Base-by-base conservation (phyloP, 148 eudicot genomes). In the Chenopodium quinoa region DNA sequence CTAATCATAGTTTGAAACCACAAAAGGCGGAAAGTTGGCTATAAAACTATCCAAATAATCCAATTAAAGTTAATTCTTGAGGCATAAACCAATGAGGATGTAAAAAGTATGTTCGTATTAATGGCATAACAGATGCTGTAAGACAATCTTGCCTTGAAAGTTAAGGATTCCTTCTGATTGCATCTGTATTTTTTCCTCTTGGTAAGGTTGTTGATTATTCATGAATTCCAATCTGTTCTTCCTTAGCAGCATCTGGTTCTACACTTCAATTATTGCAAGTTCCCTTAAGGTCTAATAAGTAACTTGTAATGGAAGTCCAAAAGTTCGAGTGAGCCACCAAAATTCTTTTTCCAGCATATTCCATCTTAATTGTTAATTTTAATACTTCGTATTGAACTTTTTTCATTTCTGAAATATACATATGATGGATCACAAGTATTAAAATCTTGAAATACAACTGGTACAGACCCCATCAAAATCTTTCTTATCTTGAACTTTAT, bases 191-290 rank as follows among this genome's bases (percentile, higher is more conserved):
- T 46, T 40, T 40, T 40, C 44, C 23, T 25, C 44, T 40, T 78
- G 14, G 14, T 66, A 25, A 66, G 76, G 60, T 67, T 17, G 16
- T 4, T 46, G 13, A 48, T 32, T 25, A 77, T 52, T 7, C 50
- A 63, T 4, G 52, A 63, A 56, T 25, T 25, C 32, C 52, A 79
- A 27, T 67, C 5, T 27, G 75, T 54, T 10, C 16, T 34, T 46
- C 25, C 68, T 62, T 20, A 11, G 23, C 34, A 67, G 83, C 56
- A 81, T 75, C 83, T 75, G 75, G 79, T 81, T 67, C 83, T 81
- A 58, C 54, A 37, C 75, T 31, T 75, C 66, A 66, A 58, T 54
- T 32, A 66, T 32, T 54, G 52, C 75, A 34, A 29, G 44, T n/a
- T 66, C 66, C 71, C 31, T 19, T 34, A 32, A 14, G 50, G 2